phyloP scores from a whole-genome alignment of 192 early-diverging fungal species.

The Backusella tuberculispora region DNA sequence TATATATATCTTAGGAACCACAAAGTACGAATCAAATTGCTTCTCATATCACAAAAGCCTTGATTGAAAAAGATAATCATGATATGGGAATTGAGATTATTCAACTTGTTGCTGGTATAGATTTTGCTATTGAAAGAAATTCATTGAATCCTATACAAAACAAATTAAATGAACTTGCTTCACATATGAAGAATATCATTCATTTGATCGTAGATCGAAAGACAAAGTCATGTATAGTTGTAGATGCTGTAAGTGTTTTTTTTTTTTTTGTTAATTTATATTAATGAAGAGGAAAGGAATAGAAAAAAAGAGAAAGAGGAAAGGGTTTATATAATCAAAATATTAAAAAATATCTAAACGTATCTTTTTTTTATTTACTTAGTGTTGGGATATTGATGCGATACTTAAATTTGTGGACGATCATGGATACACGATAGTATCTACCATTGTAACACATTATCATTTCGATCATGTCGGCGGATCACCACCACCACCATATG shows the following conservation, averaged over 20 bases:
- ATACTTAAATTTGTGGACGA: slow-evolving; percentile 64
- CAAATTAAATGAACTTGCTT: slow-evolving; percentile 76
- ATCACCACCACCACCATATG: slow-evolving; percentile 82
- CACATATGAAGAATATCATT: slow-evolving; percentile 84
- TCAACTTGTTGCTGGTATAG: slow-evolving; percentile 72
- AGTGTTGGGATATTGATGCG: slow-evolving; percentile 94
- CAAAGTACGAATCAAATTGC: slow-evolving; percentile 51
- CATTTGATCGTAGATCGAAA: slow-evolving; percentile 77
- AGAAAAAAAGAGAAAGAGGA: too few species aligned
- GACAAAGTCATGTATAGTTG: slow-evolving; percentile 72
- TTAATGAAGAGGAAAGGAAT: too few species aligned
- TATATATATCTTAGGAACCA: slow-evolving; percentile 43
- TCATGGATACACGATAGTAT: slow-evolving; percentile 69
- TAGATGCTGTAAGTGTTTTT: slow-evolving; percentile 71
- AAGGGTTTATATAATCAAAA: background rate
- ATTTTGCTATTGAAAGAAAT: slow-evolving; percentile 59
- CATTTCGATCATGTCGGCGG: slow-evolving; percentile 88
- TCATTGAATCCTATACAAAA: slow-evolving; percentile 73
- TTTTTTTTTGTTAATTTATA: slow-evolving; percentile 55
- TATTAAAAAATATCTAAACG: too few species aligned
- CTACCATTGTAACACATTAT: slow-evolving; percentile 76
- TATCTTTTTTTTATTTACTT: background rate
- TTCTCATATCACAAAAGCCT: slow-evolving; percentile 53
- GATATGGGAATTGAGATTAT: slow-evolving; percentile 64
- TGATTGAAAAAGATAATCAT: slow-evolving; percentile 59